Percentiles rank a stretch among this genome's conserved stretches.
Conservation (phyloP, 169 alveolate genomes). For the Eimeria maxima region DNA sequence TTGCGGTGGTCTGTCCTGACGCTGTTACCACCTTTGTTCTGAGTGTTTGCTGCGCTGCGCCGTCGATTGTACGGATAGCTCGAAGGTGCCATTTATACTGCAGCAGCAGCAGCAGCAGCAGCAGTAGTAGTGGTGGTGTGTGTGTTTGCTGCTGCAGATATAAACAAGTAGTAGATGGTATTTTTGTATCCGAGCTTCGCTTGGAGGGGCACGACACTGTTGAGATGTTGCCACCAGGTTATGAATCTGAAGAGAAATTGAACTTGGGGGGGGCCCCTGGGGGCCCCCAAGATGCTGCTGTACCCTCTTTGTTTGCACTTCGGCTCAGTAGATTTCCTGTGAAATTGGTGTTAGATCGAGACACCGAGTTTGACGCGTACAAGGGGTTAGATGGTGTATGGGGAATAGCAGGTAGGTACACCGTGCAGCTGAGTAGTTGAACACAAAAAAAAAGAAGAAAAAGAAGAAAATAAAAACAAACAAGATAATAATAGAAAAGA, state of each 20-base stretch:
- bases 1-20: too few species aligned
- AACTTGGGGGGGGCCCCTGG: too few species aligned
- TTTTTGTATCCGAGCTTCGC: conserved; percentile 1
- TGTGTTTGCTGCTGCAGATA: conserved; percentile 19
- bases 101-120: not conserved
- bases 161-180: conserved; percentile 18
- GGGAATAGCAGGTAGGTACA: conserved; percentile 81
- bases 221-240: not conserved
- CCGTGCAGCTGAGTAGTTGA: too few species aligned
- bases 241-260: not conserved
- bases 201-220: conserved; percentile 22
- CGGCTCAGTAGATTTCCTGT: conserved; percentile 50
- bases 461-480: too few species aligned
- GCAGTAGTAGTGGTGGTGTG: conserved; percentile 10
- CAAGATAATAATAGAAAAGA: too few species aligned
- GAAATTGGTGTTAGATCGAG: conserved; percentile 53
- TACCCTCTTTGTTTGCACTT: not conserved
- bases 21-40: too few species aligned
- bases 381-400: conserved; percentile 67
- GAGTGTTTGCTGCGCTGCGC: too few species aligned
- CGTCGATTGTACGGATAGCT: too few species aligned
- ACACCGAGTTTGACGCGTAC: conserved; percentile 57
- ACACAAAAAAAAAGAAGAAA: too few species aligned
- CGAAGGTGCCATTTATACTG: too few species aligned
- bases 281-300: not conserved